Base-by-base conservation (phyloP, 768 basidiomycete species). In the Lactifluus rugatus region DNA sequence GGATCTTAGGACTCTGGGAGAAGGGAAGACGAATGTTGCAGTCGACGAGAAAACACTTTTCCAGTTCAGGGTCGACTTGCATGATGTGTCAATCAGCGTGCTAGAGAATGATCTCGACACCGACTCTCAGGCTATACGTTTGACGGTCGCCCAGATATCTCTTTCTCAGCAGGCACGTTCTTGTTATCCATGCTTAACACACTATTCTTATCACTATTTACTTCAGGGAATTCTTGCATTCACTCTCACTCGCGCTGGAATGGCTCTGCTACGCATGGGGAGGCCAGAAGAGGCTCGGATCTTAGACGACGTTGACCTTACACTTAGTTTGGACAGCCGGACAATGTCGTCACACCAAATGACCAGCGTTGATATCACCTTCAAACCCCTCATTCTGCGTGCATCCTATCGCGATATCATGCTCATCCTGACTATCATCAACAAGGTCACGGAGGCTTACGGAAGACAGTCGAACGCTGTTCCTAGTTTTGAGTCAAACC, bases 381-480 rank as follows among this genome's bases (percentile, higher is more conserved):
- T 83, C 25, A 86, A 89, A 60, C 87, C 93, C 2, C 79, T 99
- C 64, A 80, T 97, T 54, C 86, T 99, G 70, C 81, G 96, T 25
- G 92, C 92, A n/a, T 97, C 95, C 0, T 93, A 93, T 66, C 82
- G 91, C 19, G 96, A 99, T 68, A 90, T 98, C 69, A 82, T 81
- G 63, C 79, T 98, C 62, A 97, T 98, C 63, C 84, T 79, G 47
- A 74, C 83, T 3, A 94, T 95, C 61, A 78, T 89, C 64, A 91
- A 92, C 69, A 91, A 86, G 61, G 96, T 93, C 0, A 72, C 90
- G 36, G 85, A 87, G 56, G 75, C 93, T n/a, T 93, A 89, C 62
- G 71, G 73, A 52, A 61, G 78, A 72, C 62, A 61, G 19, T 51
- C 60, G 25, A 56, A 47, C 23, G 37, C 49, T 78, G 74, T 32